Conservation (phyloP, 306 rosid species). For the Prunus armeniaca region DNA sequence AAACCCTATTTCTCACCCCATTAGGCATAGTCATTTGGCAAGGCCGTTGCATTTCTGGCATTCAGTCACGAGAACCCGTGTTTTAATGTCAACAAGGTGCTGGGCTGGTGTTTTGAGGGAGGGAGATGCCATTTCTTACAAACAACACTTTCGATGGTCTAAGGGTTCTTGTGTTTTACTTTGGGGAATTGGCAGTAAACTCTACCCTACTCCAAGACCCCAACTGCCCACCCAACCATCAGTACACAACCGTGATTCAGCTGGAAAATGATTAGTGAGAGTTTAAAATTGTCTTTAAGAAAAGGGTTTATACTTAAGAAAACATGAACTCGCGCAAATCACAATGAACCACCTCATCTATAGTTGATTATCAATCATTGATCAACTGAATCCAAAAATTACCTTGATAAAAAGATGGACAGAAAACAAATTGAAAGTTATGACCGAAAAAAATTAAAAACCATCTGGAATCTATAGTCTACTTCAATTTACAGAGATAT, state of each 20-base stretch:
- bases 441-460: neutral
- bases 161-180: no score
- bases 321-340: neutral
- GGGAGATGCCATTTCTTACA: no score
- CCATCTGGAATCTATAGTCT: neutral
- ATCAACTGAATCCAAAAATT: neutral
- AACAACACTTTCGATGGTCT: no score
- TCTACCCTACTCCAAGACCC: no score
- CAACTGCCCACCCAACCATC: no score
- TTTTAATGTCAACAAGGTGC: no score
- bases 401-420: neutral
- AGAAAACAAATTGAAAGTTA: neutral
- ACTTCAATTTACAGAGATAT: constrained; percentile 14
- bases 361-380: neutral
- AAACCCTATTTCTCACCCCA: no score
- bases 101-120: no score
- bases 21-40: no score
- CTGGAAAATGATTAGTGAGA: neutral
- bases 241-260: neutral
- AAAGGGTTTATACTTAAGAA: neutral
- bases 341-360: neutral
- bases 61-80: no score
- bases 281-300: neutral
- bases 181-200: no score
- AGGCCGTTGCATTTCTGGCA: no score